phyloP scores from a whole-genome alignment of 225 moss, liverwort and hornwort genomes.

The Neckera pumila region DNA sequence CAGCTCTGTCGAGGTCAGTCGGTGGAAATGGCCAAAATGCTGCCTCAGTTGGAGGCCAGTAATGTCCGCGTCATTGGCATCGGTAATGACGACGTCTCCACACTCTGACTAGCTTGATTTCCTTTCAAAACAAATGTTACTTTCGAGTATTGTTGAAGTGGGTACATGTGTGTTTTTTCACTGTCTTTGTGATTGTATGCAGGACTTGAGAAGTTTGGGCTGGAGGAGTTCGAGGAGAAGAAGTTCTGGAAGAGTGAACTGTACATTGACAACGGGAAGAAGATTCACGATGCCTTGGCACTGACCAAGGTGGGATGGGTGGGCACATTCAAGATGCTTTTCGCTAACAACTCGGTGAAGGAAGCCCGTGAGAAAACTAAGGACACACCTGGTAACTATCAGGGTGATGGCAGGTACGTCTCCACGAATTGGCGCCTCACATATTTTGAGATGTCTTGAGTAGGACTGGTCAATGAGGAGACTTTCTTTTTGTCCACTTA shows the following conservation, averaged over 20 bases:
- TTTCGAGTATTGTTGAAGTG: not conserved
- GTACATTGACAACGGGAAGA: slow-evolving; percentile 87
- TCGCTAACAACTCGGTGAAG: slow-evolving; percentile 46
- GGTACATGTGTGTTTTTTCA: not conserved
- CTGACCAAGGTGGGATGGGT: slow-evolving; percentile 63
- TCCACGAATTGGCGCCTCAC: not conserved
- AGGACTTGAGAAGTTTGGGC: slow-evolving; percentile 79
- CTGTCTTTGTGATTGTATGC: not conserved
- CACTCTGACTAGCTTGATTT: not conserved
- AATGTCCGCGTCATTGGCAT: slow-evolving; percentile 71
- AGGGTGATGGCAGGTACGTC: slow-evolving; percentile 77
- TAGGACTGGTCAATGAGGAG: no score
- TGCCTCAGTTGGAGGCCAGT: slow-evolving; percentile 60
- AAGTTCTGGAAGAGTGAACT: slow-evolving; percentile 84
- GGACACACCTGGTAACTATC: slow-evolving; percentile 61
- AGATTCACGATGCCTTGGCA: slow-evolving; percentile 61
- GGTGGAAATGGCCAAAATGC: slow-evolving; percentile 65
- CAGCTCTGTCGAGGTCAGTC: slow-evolving; percentile 78
- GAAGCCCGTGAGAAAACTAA: slow-evolving; percentile 38
- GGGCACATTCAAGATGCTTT: slow-evolving; percentile 51
- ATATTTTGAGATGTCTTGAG: not conserved
- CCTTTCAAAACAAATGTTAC: not conserved
- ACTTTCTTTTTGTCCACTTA: not conserved
- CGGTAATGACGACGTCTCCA: slow-evolving; percentile 26
- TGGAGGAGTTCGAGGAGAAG: slow-evolving; percentile 77